These are phyloP conservation scores for Herpetospermum pedunculosum DNA, from an alignment of 306 rosid species.

Conservation along the genomic window DNA sequence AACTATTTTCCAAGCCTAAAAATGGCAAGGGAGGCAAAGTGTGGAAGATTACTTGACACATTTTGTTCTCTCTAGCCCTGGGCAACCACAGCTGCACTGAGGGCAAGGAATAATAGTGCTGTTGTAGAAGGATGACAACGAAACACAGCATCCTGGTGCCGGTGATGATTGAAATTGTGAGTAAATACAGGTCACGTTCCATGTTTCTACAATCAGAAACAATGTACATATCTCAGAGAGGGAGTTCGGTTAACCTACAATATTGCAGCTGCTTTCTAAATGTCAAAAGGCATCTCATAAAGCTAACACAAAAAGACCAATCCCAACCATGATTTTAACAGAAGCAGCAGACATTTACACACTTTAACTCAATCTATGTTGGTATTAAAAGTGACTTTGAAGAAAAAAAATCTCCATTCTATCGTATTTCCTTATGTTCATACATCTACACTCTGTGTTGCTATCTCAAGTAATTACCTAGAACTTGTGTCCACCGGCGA, in stretches of 20 bases:
- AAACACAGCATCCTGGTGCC: constrained; percentile 66
- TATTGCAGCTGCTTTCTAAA: not conserved
- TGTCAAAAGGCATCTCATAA: not conserved
- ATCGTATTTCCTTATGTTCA: not conserved
- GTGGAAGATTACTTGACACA: constrained; percentile 38
- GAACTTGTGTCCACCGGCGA: constrained; percentile 44
- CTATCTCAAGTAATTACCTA: constrained; percentile 27
- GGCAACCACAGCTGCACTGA: constrained; percentile 66
- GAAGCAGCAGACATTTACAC: not conserved
- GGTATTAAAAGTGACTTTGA: not conserved
- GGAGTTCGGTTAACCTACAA: not conserved
- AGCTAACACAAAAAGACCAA: not conserved
- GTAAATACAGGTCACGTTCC: constrained; percentile 67
- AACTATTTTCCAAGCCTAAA: not conserved
- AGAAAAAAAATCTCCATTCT: not conserved
- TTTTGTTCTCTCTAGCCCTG: constrained; percentile 34
- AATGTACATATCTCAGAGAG: constrained; percentile 5
- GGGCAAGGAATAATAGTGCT: constrained; percentile 56
- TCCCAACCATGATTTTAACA: not conserved
- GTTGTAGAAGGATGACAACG: constrained; percentile 68
- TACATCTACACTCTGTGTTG: no score
- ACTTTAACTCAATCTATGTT: not conserved
- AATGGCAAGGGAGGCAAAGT: not conserved
- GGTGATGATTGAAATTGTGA: constrained; percentile 51
- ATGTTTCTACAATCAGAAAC: constrained; percentile 38